Conservation (phyloP, 768 basidiomycete genomes). For the Tulasnella calospora region DNA sequence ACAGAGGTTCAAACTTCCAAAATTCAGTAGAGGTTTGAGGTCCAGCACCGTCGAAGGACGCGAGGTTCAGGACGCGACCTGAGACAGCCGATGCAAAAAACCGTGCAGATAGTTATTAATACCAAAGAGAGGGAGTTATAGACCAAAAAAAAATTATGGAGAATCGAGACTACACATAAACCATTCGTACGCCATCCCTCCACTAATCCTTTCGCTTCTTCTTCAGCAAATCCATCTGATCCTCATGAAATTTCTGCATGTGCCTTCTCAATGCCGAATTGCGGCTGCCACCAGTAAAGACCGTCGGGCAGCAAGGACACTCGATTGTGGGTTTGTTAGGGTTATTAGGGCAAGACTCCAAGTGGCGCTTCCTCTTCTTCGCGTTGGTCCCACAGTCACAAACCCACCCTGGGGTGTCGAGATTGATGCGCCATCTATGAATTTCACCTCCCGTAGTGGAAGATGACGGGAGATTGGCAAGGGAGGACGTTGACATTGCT, state of each 20-base stretch:
- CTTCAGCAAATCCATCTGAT: not conserved
- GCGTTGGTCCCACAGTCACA: not conserved
- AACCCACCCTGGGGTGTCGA: not conserved
- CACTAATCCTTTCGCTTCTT: not conserved
- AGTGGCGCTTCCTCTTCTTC: not conserved
- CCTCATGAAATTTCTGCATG: not conserved
- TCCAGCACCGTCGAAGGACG: no score
- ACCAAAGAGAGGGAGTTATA: not conserved
- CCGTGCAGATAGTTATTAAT: no score
- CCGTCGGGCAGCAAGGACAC: not conserved
- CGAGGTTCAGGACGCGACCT: no score
- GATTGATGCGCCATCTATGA: not conserved
- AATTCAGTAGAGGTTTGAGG: no score
- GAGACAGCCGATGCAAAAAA: no score
- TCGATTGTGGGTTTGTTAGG: not conserved
- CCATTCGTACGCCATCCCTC: not conserved
- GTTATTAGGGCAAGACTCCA: not conserved
- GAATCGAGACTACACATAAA: not conserved
- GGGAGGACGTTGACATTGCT: not conserved
- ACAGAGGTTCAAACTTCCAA: no score
- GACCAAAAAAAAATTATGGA: not conserved
- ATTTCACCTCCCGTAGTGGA: not conserved
- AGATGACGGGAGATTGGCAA: not conserved
- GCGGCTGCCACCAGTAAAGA: not conserved
- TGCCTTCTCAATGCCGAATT: not conserved